Conservation (phyloP, 1,139 yeast genomes). For the Keqinozyma sinolaborantium region DNA sequence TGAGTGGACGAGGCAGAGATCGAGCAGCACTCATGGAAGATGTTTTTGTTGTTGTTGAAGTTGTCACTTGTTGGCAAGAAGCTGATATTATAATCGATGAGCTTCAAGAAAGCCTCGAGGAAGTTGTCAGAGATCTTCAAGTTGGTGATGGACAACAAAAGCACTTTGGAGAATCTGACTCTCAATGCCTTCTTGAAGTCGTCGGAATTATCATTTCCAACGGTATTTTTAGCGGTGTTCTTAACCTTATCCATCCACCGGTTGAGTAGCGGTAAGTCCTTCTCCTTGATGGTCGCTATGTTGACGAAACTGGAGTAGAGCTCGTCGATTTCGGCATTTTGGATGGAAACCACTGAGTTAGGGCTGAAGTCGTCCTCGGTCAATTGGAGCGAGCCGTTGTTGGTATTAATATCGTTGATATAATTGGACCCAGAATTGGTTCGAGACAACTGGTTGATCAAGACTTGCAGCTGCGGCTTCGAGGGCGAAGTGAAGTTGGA, state of each 20-base stretch:
- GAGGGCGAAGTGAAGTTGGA: slow-evolving; percentile 10
- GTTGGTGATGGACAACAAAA: slow-evolving; percentile 59
- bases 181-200: slow-evolving; percentile 12
- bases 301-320: slow-evolving; percentile 64
- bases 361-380: slow-evolving; percentile 1
- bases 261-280: slow-evolving; percentile 40
- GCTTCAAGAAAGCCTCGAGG: slow-evolving; percentile 40
- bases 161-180: slow-evolving; percentile 58
- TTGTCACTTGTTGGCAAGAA: slow-evolving; percentile 35
- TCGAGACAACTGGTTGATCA: not conserved
- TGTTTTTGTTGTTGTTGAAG: slow-evolving; percentile 38
- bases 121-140: slow-evolving; percentile 47
- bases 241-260: slow-evolving; percentile 51
- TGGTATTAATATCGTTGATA: slow-evolving; percentile 2
- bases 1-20: slow-evolving; percentile 33
- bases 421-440: slow-evolving; percentile 1
- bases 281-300: slow-evolving; percentile 48
- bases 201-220: slow-evolving; percentile 5
- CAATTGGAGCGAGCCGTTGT: slow-evolving; percentile 6
- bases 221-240: slow-evolving; percentile 20
- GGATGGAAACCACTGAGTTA: slow-evolving; percentile 5
- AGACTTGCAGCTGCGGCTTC: not conserved
- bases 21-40: slow-evolving; percentile 45
- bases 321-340: slow-evolving; percentile 53
- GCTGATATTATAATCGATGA: slow-evolving; percentile 42